phyloP scores from a whole-genome alignment of 306 rosid species.

The Lathyrus aphaca region DNA sequence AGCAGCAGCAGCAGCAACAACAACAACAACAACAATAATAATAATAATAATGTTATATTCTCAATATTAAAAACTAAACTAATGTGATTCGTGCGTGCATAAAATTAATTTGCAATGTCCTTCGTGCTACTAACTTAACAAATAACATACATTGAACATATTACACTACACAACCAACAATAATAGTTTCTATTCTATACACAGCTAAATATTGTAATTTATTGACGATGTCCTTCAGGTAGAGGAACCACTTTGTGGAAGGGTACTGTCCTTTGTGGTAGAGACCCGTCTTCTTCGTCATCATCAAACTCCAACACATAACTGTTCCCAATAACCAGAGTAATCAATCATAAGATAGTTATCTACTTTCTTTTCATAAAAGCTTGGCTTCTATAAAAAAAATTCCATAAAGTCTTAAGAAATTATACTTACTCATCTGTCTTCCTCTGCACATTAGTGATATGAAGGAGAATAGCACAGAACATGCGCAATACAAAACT shows the following conservation, averaged over 20 bases:
- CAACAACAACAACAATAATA: too few relatives aligned
- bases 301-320: conserved; percentile 93
- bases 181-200: conserved; percentile 43
- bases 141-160: conserved; percentile 17
- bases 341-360: conserved; percentile 8
- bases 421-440: conserved; percentile 84
- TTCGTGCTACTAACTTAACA: conserved; percentile 2
- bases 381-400: background rate
- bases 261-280: conserved; percentile 91
- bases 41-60: background rate
- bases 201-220: conserved; percentile 42
- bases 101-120: conserved; percentile 6
- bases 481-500: conserved; percentile 44
- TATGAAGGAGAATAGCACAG: conserved; percentile 41
- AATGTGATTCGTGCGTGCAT: conserved; percentile 7
- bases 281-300: conserved; percentile 95
- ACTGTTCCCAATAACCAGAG: conserved; percentile 59
- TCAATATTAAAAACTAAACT: conserved; percentile 1
- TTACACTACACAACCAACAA: conserved; percentile 39
- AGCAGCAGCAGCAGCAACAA: too few relatives aligned
- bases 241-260: conserved; percentile 88
- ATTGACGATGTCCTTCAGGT: conserved; percentile 97
- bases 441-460: conserved; percentile 73
- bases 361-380: background rate
- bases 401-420: conserved; percentile 13